Base-by-base conservation (phyloP, 208 protist species). In the Wallacemonas sp. region DNA sequence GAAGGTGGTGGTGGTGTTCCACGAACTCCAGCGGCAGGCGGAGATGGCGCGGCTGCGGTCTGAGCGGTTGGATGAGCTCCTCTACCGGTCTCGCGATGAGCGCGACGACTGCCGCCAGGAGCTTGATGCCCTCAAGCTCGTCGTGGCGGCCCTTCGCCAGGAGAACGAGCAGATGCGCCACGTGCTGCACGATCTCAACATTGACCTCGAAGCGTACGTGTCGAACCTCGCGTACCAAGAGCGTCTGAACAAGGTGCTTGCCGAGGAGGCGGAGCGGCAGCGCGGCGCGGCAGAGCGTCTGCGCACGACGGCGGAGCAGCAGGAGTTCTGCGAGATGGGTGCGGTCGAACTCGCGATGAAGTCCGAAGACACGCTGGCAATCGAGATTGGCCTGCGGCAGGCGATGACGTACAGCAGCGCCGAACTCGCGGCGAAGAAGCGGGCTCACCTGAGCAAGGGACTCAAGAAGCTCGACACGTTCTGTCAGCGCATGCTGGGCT, bases 271-370 rank as follows among this genome's bases (percentile, higher is more conserved):
- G 8, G 49, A 62, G 1, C 26, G 34, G 0, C 34, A 78, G 14
- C 65, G 61, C 33, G 57, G 56, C 26, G 65, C 60, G 30, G 65
- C 65, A 2, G 65, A 72, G 24, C 39, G 61, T 23, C 46, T 86
- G 29, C 27, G 52, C n/a, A 69, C 56, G 16, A 75, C 61, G 16
- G 69, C 73, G 23, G 70, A 65, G 58, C 76, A 87, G 62, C 67
- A 74, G 16, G 81, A 87, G 74, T 83, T 83, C 55, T 76, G 68
- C 43, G 73, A 80, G 23, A 87, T 87, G 81, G 81, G 52, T 19
- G 56, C 39, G 44, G 70, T 70, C 16, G 81, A 83, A 69, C 49
- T 87, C 33, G 46, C 33, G 23, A 62, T 87, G 52, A 78, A 76
- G 58, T 21, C 43, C 21, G 70, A 80, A 24, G 81, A 87, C 30